Percentiles rank a stretch among this genome's conserved stretches.
Conservation (phyloP, 2,329 filamentous ascomycete species). For the Sporothrix schenckii region DNA sequence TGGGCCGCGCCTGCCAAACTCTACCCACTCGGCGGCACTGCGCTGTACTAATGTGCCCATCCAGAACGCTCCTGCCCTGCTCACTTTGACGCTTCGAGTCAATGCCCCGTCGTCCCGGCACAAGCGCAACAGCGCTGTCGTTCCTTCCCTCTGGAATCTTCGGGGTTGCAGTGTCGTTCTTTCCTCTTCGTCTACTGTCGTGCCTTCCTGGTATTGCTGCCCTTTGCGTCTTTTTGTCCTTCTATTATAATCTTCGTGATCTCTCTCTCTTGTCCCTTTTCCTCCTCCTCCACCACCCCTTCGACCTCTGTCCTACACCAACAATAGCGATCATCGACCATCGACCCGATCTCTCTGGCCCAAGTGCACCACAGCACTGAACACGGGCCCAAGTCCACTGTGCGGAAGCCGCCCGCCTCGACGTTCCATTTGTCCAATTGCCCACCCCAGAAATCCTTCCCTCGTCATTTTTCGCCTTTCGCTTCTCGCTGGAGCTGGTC, state of each 20-base stretch:
- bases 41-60: constrained; percentile 14
- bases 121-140: constrained; percentile 24
- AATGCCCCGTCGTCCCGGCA: constrained; percentile 26
- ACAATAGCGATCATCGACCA: constrained; percentile 5
- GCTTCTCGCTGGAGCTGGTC: constrained; percentile 14
- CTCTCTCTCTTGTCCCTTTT: constrained; percentile 2
- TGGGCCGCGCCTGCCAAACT: constrained; percentile 27
- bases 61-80: constrained; percentile 20
- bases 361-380: constrained; percentile 11
- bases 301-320: neutral
- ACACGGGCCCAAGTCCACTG: constrained; percentile 5
- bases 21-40: constrained; percentile 23
- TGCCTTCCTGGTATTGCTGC: neutral
- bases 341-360: constrained; percentile 9
- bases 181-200: neutral
- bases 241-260: constrained; percentile 1
- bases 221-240: neutral
- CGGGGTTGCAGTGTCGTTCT: neutral
- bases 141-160: constrained; percentile 26
- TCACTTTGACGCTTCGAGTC: constrained; percentile 2
- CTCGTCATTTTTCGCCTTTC: neutral
- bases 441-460: neutral
- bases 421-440: constrained; percentile 12
- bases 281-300: neutral
- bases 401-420: constrained; percentile 14